These are phyloP conservation scores for Aspergillus jensenii DNA, from an alignment of 2,329 filamentous ascomycete species.

Conservation along the genomic window DNA sequence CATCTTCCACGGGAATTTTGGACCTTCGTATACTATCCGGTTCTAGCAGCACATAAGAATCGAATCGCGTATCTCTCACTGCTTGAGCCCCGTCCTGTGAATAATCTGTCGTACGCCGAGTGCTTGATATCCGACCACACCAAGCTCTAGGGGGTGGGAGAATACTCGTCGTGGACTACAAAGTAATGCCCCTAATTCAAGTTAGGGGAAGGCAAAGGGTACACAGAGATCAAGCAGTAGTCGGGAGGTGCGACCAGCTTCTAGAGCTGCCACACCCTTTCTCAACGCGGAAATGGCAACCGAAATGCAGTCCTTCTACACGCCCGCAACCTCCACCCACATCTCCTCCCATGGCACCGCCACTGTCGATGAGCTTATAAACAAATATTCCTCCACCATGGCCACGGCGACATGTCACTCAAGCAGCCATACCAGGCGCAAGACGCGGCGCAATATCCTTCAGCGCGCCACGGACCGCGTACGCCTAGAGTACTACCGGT, in stretches of 20 bases:
- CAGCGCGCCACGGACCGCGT: conserved; percentile 33
- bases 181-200: not conserved
- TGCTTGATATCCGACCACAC: not conserved
- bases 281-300: conserved; percentile 25
- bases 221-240: not conserved
- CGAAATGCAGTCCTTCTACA: conserved; percentile 37
- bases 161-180: not conserved
- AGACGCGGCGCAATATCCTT: conserved; percentile 24
- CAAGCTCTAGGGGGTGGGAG: not conserved
- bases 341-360: conserved; percentile 31
- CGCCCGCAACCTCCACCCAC: conserved; percentile 28
- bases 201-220: not conserved
- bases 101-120: not conserved
- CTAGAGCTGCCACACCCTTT: not conserved
- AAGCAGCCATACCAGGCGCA: conserved; percentile 15
- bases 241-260: conserved; percentile 5
- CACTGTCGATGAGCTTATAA: conserved; percentile 35
- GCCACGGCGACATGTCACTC: conserved; percentile 12
- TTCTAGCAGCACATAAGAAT: not conserved
- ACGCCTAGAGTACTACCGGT: conserved; percentile 46
- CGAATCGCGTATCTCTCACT: not conserved
- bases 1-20: no score
- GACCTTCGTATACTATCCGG: no score
- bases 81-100: not conserved
- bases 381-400: conserved; percentile 33